Evolutionary conservation across 2,329 filamentous ascomycete genomes (phyloP).

Genomic region (Nigrograna mackinnonii): DNA sequence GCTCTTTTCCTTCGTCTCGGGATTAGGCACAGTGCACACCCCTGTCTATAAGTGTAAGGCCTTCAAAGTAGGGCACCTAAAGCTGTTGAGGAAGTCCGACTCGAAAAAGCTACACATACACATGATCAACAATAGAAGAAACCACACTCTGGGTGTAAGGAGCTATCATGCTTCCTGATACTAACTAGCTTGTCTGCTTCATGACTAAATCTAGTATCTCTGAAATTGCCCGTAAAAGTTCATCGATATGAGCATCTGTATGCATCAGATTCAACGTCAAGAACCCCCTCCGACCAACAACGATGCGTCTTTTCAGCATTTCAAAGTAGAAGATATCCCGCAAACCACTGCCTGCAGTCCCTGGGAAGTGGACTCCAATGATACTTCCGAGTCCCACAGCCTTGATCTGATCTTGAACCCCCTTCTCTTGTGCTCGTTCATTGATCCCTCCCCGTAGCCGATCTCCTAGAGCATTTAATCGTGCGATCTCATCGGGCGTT

Average conservation of each 20-base stretch:
- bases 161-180: too few relatives aligned
- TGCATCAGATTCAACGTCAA: neutral
- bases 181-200: too few relatives aligned
- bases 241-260: neutral
- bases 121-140: too few relatives aligned
- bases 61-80: too few relatives aligned
- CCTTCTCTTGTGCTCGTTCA: neutral
- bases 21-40: too few relatives aligned
- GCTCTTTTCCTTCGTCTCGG: too few relatives aligned
- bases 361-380: neutral
- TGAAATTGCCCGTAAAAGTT: neutral
- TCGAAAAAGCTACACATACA: too few relatives aligned
- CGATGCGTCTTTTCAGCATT: neutral
- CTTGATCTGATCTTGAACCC: neutral
- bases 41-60: too few relatives aligned
- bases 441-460: neutral
- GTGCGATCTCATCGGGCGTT: neutral
- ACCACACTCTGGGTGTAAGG: too few relatives aligned
- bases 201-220: too few relatives aligned
- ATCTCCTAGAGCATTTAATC: neutral
- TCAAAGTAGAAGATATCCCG: slow-evolving; percentile 1
- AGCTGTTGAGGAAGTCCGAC: too few relatives aligned
- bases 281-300: neutral
- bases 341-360: neutral
- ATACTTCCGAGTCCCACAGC: neutral